phyloP scores from a whole-genome alignment of 345 rosid genomes.

The Passiflora organensis region DNA sequence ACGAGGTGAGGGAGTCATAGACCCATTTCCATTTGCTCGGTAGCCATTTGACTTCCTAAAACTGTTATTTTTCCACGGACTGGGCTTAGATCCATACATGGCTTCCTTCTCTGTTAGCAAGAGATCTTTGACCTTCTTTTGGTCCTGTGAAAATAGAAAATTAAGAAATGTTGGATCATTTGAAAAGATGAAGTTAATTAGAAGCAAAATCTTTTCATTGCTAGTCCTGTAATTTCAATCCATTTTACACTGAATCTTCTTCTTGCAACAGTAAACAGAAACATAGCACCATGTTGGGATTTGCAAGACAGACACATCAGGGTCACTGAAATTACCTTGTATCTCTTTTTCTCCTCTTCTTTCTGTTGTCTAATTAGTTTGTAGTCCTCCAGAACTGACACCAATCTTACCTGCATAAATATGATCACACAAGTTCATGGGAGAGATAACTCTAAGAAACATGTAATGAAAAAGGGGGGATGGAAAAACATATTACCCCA shows the following conservation, averaged over 20 bases:
- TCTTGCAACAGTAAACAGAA: neutral
- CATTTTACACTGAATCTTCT: neutral
- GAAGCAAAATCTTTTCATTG: neutral
- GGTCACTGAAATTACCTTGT: conserved; percentile 40
- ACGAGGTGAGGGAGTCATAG: conserved; percentile 81
- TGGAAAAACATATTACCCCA: conserved; percentile 51
- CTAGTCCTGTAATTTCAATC: neutral
- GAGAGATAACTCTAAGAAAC: conserved; percentile 1
- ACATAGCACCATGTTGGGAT: too few relatives aligned
- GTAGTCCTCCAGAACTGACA: conserved; percentile 82
- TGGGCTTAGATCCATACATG: conserved; percentile 87
- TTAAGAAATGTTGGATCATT: neutral
- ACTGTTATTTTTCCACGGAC: conserved; percentile 82
- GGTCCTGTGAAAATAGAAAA: conserved; percentile 51
- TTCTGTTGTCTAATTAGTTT: conserved; percentile 67
- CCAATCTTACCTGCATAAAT: conserved; percentile 57
- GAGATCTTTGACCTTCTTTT: conserved; percentile 93
- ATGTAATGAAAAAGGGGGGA: neutral
- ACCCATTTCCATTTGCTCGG: conserved; percentile 77
- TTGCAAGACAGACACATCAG: too few relatives aligned
- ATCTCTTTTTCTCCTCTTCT: conserved; percentile 89
- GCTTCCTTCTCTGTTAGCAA: conserved; percentile 77
- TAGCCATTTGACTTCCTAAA: conserved; percentile 75
- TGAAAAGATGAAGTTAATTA: neutral
- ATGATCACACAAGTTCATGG: neutral